Evolutionary conservation across 2,329 filamentous ascomycete species (phyloP), one percentile per base, ranked within the genome.

Genomic region (Sordariomycetes sp.): DNA sequence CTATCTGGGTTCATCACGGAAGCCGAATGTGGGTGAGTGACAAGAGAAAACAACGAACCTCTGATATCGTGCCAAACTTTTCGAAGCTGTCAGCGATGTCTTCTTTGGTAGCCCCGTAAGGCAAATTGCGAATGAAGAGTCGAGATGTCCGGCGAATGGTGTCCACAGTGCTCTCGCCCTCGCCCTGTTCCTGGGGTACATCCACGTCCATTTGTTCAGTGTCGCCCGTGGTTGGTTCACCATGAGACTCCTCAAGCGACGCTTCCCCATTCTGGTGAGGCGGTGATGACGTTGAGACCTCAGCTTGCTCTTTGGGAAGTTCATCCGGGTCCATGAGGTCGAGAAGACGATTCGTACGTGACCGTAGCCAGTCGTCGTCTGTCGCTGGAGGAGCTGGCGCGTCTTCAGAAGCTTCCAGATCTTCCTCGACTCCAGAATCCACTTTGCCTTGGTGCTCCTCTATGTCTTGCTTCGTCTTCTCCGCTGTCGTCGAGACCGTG

Each of bases 1-100:
- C 92, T 96, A 96, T 96, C 92, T 83, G 83, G 84, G 67, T 86
- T 96, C 90, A 96, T 96, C 92, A 90, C 74, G 60, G 64, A 67
- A 70, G 44, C 43, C 35, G 35, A 8, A 18, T 35, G 18, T 17
- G 20, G 27, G 9, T 8, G 18, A 32, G 8, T n/a, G n/a, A 24
- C 6, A 12, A 33, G 25, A 18, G 16, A 26, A 19, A 33, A 35
- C 31, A 31, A 62, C 85, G 71, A 79, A 96, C 92, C 80, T 96
- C 90, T 70, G 90, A 75, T 30, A 95, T 61, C 36, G 71, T 65
- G 24, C 88, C 90, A 54, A 81, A 90, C 18, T 70, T 66, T 30
- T 67, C 64, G 50, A 96, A 94, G 31, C 80, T 65, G 18, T 72
- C 64, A 38, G 78, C 72, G 5, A 98, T 64, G 46, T 94, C 85